Evolutionary conservation across 331 rosid genomes (phyloP).

Genomic region (Phaseolus coccineus): DNA sequence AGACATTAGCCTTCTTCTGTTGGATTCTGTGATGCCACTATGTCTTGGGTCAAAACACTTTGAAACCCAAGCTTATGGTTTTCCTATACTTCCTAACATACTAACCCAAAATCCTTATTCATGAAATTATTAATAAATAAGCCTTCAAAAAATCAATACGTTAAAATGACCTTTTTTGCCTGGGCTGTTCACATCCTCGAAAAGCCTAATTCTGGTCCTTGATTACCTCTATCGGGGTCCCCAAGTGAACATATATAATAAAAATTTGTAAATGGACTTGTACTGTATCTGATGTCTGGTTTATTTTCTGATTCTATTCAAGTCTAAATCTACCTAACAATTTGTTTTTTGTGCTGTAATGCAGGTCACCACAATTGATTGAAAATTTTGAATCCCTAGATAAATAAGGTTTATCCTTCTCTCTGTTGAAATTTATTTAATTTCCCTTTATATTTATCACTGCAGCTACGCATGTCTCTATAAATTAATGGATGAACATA

Average conservation of each 20-base stretch:
- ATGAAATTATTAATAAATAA: not conserved
- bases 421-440: not conserved
- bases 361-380: conserved; percentile 63
- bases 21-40: conserved; percentile 25
- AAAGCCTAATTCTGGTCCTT: not conserved
- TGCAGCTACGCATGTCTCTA: not conserved
- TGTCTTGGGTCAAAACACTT: conserved; percentile 16
- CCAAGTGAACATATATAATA: not conserved
- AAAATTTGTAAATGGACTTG: not conserved
- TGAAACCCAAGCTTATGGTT: conserved; percentile 1
- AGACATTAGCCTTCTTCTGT: not conserved
- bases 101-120: not conserved
- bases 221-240: not conserved
- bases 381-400: conserved; percentile 52
- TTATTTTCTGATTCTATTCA: not conserved
- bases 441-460: conserved; percentile 29
- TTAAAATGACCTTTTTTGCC: not conserved
- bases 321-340: conserved; percentile 17
- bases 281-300: not conserved
- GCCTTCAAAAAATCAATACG: not conserved
- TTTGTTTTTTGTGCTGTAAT: conserved; percentile 28
- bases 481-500: conserved; percentile 12
- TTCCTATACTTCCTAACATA: not conserved
- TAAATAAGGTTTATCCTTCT: conserved; percentile 35
- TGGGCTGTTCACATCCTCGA: conserved; percentile 9